A percentile compares a stretch with the other conserved stretches of the same genome.
Conservation (phyloP, 2,329 filamentous ascomycete genomes). For the Aplosporella prunicola region DNA sequence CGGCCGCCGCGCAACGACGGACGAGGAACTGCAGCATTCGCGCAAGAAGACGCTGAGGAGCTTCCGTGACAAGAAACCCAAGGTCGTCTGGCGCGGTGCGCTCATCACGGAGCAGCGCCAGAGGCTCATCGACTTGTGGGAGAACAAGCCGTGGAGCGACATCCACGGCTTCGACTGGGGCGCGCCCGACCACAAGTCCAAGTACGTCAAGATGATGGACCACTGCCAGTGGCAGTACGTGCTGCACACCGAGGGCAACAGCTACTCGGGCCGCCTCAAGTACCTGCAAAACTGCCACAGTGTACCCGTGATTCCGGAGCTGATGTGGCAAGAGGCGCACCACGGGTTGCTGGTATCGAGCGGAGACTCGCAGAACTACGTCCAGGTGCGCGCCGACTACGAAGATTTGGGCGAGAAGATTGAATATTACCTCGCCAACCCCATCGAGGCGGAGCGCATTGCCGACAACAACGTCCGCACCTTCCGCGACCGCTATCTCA, state of each 20-base stretch:
- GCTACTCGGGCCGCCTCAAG: conserved; percentile 25
- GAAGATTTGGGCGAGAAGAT: conserved; percentile 30
- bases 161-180: conserved; percentile 13
- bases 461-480: conserved; percentile 39
- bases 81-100: conserved; percentile 26
- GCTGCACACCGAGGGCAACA: conserved; percentile 18
- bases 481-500: conserved; percentile 46
- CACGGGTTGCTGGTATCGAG: conserved; percentile 36
- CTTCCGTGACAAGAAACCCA: conserved; percentile 17
- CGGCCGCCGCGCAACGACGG: conserved; percentile 11
- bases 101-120: conserved; percentile 20
- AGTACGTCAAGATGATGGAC: conserved; percentile 15
- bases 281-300: conserved; percentile 29
- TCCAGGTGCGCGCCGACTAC: conserved; percentile 39
- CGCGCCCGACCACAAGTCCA: conserved; percentile 4
- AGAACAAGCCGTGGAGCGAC: conserved; percentile 16
- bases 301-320: conserved; percentile 41
- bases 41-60: conserved; percentile 12
- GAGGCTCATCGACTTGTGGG: conserved; percentile 17
- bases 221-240: conserved; percentile 17
- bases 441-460: conserved; percentile 36
- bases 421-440: conserved; percentile 25
- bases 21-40: too few species aligned
- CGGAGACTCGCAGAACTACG: conserved; percentile 41
- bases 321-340: conserved; percentile 42